Evolutionary conservation across 1,284 basidiomycete genomes (phyloP).

Genomic region (Agaricales sp.): DNA sequence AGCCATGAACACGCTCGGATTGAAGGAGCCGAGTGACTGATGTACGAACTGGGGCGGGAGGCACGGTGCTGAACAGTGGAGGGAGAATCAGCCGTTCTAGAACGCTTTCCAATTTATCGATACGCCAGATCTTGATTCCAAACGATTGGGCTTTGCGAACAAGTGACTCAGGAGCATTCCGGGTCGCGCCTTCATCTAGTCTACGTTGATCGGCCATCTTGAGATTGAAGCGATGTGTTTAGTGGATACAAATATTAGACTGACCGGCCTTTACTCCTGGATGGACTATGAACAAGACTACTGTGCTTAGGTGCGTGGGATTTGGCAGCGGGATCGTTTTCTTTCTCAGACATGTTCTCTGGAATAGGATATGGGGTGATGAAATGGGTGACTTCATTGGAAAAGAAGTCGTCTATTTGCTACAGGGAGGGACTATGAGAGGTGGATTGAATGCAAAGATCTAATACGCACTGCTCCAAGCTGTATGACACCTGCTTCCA

Average conservation of each 20-base stretch:
- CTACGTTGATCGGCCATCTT: constrained; percentile 9
- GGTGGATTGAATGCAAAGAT: constrained; percentile 6
- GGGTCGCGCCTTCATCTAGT: constrained; percentile 12
- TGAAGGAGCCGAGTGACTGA: constrained; percentile 66
- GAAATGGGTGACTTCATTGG: constrained; percentile 77
- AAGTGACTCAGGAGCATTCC: constrained; percentile 30
- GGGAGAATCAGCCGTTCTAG: constrained; percentile 47
- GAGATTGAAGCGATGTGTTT: background rate
- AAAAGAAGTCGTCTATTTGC: constrained; percentile 83
- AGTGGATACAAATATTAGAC: constrained; percentile 12
- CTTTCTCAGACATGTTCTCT: constrained; percentile 25
- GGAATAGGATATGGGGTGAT: constrained; percentile 54
- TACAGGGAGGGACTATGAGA: constrained; percentile 19
- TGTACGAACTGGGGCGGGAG: constrained; percentile 14
- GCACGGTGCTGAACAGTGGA: constrained; percentile 15
- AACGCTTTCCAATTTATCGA: constrained; percentile 67
- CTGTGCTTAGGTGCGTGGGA: too few relatives aligned
- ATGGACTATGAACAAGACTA: constrained; percentile 53
- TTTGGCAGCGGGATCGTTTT: constrained; percentile 67
- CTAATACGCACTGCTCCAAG: constrained; percentile 68
- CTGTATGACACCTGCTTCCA: constrained; percentile 46
- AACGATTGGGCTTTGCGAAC: constrained; percentile 70
- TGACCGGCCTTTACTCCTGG: constrained; percentile 22
- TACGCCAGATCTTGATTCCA: constrained; percentile 85
- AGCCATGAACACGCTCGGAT: constrained; percentile 83